Evolutionary conservation across 108 stramenopile species (phyloP).

Genomic region (Nitzschia putrida): DNA sequence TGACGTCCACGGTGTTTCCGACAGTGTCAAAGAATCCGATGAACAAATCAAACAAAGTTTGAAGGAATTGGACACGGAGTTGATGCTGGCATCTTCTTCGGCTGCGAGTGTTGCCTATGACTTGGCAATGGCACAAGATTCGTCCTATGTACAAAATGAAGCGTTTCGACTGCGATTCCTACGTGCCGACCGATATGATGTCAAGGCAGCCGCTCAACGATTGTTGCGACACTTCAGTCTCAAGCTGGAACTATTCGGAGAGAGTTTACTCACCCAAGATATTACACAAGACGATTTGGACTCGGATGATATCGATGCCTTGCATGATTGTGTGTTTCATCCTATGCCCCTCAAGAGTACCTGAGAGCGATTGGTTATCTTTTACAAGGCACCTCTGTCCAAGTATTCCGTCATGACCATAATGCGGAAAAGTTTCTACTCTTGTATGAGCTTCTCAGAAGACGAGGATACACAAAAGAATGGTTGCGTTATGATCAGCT

Average conservation of each 20-base stretch:
- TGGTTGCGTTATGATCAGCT: background rate
- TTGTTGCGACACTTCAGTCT: conserved; percentile 35
- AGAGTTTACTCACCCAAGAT: conserved; percentile 11
- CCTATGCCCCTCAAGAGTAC: conserved; percentile 8
- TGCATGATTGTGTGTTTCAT: conserved; percentile 7
- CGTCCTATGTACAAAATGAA: conserved; percentile 21
- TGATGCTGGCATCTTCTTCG: conserved; percentile 2
- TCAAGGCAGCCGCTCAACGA: conserved; percentile 20
- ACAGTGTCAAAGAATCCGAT: conserved; percentile 17
- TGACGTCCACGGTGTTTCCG: conserved; percentile 35
- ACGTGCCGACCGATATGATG: conserved; percentile 40
- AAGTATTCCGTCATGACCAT: background rate
- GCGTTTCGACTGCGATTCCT: conserved; percentile 42
- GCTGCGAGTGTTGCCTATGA: background rate
- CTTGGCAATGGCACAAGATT: background rate
- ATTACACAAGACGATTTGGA: conserved; percentile 29
- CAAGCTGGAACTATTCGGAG: conserved; percentile 49
- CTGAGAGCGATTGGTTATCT: conserved; percentile 6
- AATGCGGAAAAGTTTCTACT: background rate
- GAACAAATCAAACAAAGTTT: conserved; percentile 5
- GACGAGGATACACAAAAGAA: conserved; percentile 28
- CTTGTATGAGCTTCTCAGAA: background rate
- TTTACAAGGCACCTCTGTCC: background rate
- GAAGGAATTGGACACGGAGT: conserved; percentile 13
- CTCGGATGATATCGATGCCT: background rate